Evolutionary conservation across 495 filamentous ascomycete genomes (phyloP).

Genomic region (Penicillium pulvis): DNA sequence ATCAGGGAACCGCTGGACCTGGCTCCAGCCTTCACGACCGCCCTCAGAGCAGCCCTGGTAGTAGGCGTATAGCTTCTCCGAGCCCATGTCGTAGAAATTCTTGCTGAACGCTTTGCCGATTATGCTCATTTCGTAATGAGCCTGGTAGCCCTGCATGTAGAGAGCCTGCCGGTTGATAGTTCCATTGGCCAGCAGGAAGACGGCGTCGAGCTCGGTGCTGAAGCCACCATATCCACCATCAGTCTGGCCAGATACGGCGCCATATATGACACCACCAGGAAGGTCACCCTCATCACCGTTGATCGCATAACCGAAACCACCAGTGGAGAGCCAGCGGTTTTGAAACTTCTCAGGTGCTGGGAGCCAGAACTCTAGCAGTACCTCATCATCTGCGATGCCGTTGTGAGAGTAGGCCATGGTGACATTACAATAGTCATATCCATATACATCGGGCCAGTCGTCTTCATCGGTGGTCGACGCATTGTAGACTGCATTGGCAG

Average conservation of each 20-base stretch:
- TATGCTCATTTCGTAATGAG: slow-evolving; percentile 30
- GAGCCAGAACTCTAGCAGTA: slow-evolving; percentile 42
- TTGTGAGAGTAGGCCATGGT: slow-evolving; percentile 48
- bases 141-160: slow-evolving; percentile 49
- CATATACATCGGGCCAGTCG: slow-evolving; percentile 21
- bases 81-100: slow-evolving; percentile 30
- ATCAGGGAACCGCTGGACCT: slow-evolving; percentile 49
- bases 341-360: slow-evolving; percentile 40
- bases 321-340: slow-evolving; percentile 46
- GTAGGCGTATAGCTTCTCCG: slow-evolving; percentile 51
- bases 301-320: slow-evolving; percentile 50
- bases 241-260: slow-evolving; percentile 45
- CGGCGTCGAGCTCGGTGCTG: slow-evolving; percentile 30
- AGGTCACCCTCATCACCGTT: slow-evolving; percentile 36
- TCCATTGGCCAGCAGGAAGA: slow-evolving; percentile 43
- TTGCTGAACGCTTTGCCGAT: slow-evolving; percentile 42
- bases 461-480: slow-evolving; percentile 14
- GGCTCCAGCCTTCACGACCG: slow-evolving; percentile 45
- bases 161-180: slow-evolving; percentile 45
- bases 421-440: slow-evolving; percentile 44
- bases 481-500: slow-evolving; percentile 14
- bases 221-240: slow-evolving; percentile 54
- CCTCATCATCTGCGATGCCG: slow-evolving; percentile 32
- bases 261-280: slow-evolving; percentile 44
- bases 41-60: slow-evolving; percentile 54